phyloP scores from a whole-genome alignment of 495 filamentous ascomycete genomes.

The Daldinia concentrica region DNA sequence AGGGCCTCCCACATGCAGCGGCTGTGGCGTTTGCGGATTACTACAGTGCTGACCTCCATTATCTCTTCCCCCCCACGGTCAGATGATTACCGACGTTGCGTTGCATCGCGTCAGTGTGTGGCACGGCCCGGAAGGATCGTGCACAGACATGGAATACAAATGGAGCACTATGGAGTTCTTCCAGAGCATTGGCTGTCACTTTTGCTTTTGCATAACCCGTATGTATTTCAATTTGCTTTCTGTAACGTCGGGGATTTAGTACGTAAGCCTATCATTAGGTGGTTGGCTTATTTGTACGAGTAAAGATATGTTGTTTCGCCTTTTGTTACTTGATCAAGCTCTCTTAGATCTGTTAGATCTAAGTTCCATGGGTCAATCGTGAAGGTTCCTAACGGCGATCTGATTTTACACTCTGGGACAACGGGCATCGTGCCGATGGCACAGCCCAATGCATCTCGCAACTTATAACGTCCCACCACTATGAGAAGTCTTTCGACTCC shows the following conservation, averaged over 20 bases:
- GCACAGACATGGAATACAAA: background rate
- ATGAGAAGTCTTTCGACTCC: background rate
- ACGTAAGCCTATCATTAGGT: background rate
- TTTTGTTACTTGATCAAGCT: background rate
- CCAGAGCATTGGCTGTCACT: background rate
- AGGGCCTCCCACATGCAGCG: background rate
- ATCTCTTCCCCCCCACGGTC: background rate
- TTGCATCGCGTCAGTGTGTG: constrained; percentile 1
- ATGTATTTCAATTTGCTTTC: background rate
- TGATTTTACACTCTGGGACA: background rate
- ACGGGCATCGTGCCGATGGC: background rate
- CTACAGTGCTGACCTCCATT: background rate
- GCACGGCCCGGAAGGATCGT: constrained; percentile 1
- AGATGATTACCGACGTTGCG: constrained; percentile 2
- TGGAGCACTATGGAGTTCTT: no score
- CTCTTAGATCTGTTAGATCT: background rate
- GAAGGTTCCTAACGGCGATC: background rate
- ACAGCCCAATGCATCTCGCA: background rate
- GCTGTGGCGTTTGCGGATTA: background rate
- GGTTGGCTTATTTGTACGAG: background rate
- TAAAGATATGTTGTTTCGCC: background rate
- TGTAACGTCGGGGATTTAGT: background rate
- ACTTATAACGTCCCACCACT: background rate
- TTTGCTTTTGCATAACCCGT: background rate
- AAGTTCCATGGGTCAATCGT: background rate